Evolutionary conservation across 371 early-diverging fungal species (phyloP), one percentile per base, ranked within the genome.

Genomic region (Mortierella sp.): DNA sequence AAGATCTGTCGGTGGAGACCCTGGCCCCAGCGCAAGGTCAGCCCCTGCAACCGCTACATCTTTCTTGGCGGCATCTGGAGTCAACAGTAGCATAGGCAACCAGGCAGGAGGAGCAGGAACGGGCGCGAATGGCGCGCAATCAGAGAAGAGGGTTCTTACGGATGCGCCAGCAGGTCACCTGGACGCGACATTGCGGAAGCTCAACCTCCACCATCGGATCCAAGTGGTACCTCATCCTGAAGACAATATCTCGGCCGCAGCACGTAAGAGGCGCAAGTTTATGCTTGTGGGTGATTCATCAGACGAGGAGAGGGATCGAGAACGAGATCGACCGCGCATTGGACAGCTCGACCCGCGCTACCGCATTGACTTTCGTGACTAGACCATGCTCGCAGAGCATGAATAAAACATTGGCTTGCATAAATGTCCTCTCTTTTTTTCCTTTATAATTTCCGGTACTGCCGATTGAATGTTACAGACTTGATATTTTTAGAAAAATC

Each of bases 171-270:
- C 74, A n/a, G 77, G 74, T 37, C 24, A 74, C 16, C 24, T 83
- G 55, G 77, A 69, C 0, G 59, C 71, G 14, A 71, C 74, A 26
- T 72, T 83, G 9, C 71, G 71, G 28, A 74, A 77, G 26, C n/a
- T 83, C 43, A 77, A 74, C 3, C 75, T 83, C 4, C 69, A 83
- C 43, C 74, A 64, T 24, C 74, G 80, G 28, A 83, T 83, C 73
- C 74, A 77, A 44, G 83, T 83, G 19, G 43, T 77, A 13, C 69
- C 69, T 2, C 83, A 83, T 40, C 9, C 28, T 0, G 83, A 83
- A 61, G 83, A 83, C 31, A 77, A 73, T 13, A 16, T 76, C 16
- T 28, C 75, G 1, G 10, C n/a, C 0, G 77, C 73, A 8, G 71
- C 79, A 24, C 76, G 79, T 43, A 64, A 64, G 61, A 57, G 54